These are phyloP conservation scores for Fusarium verrucosum DNA, from an alignment of 2,329 filamentous ascomycete genomes.

Conservation along the genomic window DNA sequence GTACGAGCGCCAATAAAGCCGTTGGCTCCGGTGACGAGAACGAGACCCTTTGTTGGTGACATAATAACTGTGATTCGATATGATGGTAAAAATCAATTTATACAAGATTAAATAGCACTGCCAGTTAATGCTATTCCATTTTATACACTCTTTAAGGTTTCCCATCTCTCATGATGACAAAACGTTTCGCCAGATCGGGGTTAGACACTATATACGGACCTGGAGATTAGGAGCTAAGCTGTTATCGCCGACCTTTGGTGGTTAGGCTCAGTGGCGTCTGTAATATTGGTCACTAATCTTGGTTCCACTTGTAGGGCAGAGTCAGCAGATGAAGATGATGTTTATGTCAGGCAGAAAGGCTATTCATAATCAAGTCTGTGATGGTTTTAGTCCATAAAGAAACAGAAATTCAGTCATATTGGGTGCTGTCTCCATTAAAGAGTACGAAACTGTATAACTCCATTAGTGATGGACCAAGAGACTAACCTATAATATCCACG, in stretches of 20 bases:
- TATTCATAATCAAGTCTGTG: too few relatives aligned
- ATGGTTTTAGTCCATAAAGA: too few relatives aligned
- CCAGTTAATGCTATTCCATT: not conserved
- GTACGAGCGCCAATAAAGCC: conserved; percentile 21
- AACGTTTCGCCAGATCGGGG: not conserved
- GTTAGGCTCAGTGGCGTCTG: not conserved
- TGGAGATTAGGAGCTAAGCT: conserved; percentile 1
- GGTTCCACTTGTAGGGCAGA: not conserved
- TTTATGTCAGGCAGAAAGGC: too few relatives aligned
- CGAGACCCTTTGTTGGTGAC: conserved; percentile 5
- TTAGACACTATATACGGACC: not conserved
- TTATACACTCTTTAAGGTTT: not conserved
- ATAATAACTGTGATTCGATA: not conserved
- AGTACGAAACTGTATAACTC: too few relatives aligned
- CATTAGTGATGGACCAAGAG: too few relatives aligned
- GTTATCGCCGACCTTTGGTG: not conserved
- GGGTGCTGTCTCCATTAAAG: too few relatives aligned
- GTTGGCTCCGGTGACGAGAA: conserved; percentile 20
- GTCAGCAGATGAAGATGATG: not conserved
- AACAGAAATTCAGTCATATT: too few relatives aligned
- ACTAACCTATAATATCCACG: too few relatives aligned
- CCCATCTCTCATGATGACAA: not conserved
- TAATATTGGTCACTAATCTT: not conserved
- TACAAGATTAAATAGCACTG: not conserved
- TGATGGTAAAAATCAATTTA: not conserved